Percentiles rank a stretch among this genome's conserved stretches.
These are phyloP conservation scores for Leccinum subfulvum DNA, from an alignment of 1,284 basidiomycete species.

Conservation along the genomic window DNA sequence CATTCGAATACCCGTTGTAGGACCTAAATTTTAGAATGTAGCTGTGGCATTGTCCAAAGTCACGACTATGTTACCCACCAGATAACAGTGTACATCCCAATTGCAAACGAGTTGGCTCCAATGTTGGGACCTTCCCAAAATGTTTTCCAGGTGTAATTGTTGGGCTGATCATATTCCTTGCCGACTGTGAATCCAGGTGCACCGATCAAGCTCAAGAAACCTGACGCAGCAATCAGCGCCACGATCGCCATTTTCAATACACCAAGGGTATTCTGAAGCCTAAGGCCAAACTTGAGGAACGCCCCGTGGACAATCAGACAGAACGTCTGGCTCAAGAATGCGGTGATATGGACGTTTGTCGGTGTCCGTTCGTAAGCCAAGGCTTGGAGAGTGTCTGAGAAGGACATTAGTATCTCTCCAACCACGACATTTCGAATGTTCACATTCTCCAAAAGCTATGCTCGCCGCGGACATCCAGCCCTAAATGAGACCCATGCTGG, in stretches of 20 bases:
- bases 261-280: conserved; percentile 67
- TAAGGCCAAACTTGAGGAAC: conserved; percentile 55
- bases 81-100: conserved; percentile 64
- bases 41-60: not conserved
- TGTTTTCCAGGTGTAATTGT: conserved; percentile 51
- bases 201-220: conserved; percentile 54
- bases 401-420: not conserved
- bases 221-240: conserved; percentile 55
- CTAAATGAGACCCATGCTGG: conserved; percentile 20
- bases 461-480: conserved; percentile 56
- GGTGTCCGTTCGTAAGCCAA: conserved; percentile 43
- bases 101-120: conserved; percentile 55
- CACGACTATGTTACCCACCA: conserved; percentile 42
- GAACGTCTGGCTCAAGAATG: conserved; percentile 56
- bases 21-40: conserved; percentile 45
- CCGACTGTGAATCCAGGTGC: conserved; percentile 46
- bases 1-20: conserved; percentile 67
- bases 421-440: not conserved
- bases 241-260: conserved; percentile 62
- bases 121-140: conserved; percentile 55
- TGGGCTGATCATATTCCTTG: conserved; percentile 43
- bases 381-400: conserved; percentile 54
- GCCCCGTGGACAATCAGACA: conserved; percentile 59
- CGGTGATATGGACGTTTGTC: conserved; percentile 49
- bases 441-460: conserved; percentile 70